Evolutionary conservation across 345 rosid species (phyloP).

Genomic region (Eucalyptus pauciflora): DNA sequence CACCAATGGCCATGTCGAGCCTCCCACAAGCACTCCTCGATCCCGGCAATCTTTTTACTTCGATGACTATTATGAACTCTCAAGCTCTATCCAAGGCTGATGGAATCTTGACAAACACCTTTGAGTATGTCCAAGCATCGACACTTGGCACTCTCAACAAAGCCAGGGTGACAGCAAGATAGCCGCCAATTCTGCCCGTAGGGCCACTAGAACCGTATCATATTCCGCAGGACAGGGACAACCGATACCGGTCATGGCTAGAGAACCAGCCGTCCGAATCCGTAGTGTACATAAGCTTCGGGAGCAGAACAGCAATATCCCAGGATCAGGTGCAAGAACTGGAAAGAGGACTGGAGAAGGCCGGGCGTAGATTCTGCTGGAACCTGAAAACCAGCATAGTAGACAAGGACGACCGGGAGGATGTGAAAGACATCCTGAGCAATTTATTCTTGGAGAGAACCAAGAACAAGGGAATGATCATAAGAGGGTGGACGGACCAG

Average conservation of each 20-base stretch:
- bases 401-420: conserved; percentile 32
- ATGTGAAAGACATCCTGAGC: conserved; percentile 12
- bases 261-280: conserved; percentile 17
- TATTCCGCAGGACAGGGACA: neutral
- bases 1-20: conserved; percentile 16
- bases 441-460: conserved; percentile 1
- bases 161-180: neutral
- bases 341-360: conserved; percentile 13
- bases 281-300: conserved; percentile 29
- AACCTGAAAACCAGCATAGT: conserved; percentile 12
- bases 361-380: conserved; percentile 27
- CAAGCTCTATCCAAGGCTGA: neutral
- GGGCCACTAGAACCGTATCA: conserved; percentile 18
- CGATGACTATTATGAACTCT: neutral
- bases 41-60: neutral
- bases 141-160: conserved; percentile 1
- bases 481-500: conserved; percentile 33
- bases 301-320: conserved; percentile 24
- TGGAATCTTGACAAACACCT: conserved; percentile 22
- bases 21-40: conserved; percentile 11
- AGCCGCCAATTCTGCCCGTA: conserved; percentile 9
- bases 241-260: conserved; percentile 14
- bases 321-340: conserved; percentile 26
- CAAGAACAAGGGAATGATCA: conserved; percentile 7
- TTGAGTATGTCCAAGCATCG: conserved; percentile 15